Base-by-base conservation (phyloP, 73 alveolate genomes). In the Paramecium bursaria region DNA sequence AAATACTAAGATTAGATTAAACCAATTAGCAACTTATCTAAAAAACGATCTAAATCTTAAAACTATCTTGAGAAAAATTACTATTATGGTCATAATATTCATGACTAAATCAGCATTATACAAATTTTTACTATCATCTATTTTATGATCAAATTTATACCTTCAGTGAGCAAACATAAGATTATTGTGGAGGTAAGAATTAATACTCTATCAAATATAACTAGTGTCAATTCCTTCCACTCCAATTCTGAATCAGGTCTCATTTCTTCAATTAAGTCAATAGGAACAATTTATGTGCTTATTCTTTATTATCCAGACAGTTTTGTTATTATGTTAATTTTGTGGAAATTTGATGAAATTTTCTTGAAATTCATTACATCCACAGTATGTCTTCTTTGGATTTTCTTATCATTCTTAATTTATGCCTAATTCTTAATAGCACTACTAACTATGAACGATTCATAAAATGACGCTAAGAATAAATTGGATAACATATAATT, bases 361-460 rank as follows among this genome's bases (percentile, higher is more conserved):
- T 67, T 67, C 33, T 35, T 21, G 44, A 21, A 19, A 44, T n/a
- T 42, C 7, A 33, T 3, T 67, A 42, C 33, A 0, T 53, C 21
- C 19, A 67, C 55, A 15, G 82, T 67, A 7, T 47, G 19, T 7
- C 82, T 67, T 57, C 82, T 67, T 39, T 67, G 44, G 6, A 35
- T 26, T n/a, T 30, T 30, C 17, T 30, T 13, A 30, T 57, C 76
- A 27, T 48, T 30, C 33, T 57, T 57, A 67, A 9, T 67, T 11
- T 53, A 42, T 2, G 44, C 17, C 33, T 30, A 39, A 67, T 42
- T 67, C 21, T 67, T 67, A 0, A 67, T 67, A 1, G 82, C 82
- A 67, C 82, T 67, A 33, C 60, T 67, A 14, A 67, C 82, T 3
- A 67, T 13, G 33, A 67, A 67, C 1, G 82, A 67, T 67, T 67